A percentile compares a stretch with the other conserved stretches of the same genome.
Conservation (phyloP, 768 basidiomycete species). For the Nevesoporus exiguus region DNA sequence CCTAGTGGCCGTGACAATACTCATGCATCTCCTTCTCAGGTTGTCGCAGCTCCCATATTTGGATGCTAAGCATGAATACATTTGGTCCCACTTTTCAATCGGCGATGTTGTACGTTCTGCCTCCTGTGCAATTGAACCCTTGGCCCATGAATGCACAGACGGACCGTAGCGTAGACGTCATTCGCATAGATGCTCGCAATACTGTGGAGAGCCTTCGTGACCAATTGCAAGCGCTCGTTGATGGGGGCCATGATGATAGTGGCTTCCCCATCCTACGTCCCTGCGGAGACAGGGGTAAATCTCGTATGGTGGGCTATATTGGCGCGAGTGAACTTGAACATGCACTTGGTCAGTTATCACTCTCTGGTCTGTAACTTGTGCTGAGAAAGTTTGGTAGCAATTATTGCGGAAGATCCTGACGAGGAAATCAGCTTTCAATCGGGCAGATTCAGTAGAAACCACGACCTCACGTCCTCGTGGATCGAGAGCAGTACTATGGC, state of each 20-base stretch:
- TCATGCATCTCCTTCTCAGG: conserved; percentile 27
- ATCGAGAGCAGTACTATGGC: conserved; percentile 33
- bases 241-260: conserved; percentile 64
- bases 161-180: conserved; percentile 61
- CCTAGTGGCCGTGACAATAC: neutral
- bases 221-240: conserved; percentile 57
- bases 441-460: conserved; percentile 37
- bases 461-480: conserved; percentile 53
- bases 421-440: conserved; percentile 64
- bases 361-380: neutral
- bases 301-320: conserved; percentile 84
- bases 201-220: conserved; percentile 75
- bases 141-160: conserved; percentile 42
- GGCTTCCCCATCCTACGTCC: conserved; percentile 84
- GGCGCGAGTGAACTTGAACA: conserved; percentile 93
- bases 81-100: conserved; percentile 78
- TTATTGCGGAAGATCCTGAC: conserved; percentile 72
- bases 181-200: conserved; percentile 68
- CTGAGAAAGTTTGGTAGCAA: conserved; percentile 41
- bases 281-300: conserved; percentile 40
- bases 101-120: conserved; percentile 64
- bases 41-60: conserved; percentile 89
- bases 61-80: conserved; percentile 84
- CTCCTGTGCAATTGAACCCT: neutral
- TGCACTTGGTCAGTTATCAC: conserved; percentile 62